A percentile compares a stretch with the other conserved stretches of the same genome.
Evolutionary conservation across 106 monocot species (phyloP).

Genomic region (Xerophyta viscosa): DNA sequence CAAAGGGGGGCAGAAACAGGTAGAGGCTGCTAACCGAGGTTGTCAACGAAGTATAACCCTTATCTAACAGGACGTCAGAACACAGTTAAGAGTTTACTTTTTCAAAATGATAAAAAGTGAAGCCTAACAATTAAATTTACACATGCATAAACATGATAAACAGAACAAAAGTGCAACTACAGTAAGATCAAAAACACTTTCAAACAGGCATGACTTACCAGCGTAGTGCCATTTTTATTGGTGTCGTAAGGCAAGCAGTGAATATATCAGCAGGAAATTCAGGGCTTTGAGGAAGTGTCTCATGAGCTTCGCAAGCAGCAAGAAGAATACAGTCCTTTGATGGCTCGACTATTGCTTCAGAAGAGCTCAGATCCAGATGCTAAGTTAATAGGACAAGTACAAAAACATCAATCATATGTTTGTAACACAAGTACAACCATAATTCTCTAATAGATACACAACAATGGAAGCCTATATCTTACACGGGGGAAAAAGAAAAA

Average conservation of each 20-base stretch:
- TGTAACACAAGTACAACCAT: background rate
- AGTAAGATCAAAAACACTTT: too few relatives aligned
- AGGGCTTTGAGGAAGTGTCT: conserved; percentile 87
- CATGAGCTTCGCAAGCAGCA: conserved; percentile 89
- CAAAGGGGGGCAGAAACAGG: too few relatives aligned
- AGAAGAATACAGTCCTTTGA: conserved; percentile 89
- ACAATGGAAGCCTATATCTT: too few relatives aligned
- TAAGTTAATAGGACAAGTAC: conserved; percentile 11
- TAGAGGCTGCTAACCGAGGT: too few relatives aligned
- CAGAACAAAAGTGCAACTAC: too few relatives aligned
- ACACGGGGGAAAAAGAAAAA: too few relatives aligned
- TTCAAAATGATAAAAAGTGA: too few relatives aligned
- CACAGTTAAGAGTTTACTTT: too few relatives aligned
- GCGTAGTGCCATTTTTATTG: conserved; percentile 90
- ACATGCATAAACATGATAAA: too few relatives aligned
- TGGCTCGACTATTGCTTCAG: conserved; percentile 35
- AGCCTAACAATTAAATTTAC: too few relatives aligned
- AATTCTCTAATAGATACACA: conserved; percentile 4
- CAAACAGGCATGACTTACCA: conserved; percentile 37
- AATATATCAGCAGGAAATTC: conserved; percentile 99
- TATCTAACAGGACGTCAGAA: too few relatives aligned
- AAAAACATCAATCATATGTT: conserved; percentile 1
- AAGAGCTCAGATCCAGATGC: conserved; percentile 44
- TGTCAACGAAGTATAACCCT: too few relatives aligned
- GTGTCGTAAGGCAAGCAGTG: conserved; percentile 90